A percentile compares a stretch with the other conserved stretches of the same genome.
These are phyloP conservation scores for Cryptosporidium viatorum DNA, from an alignment of 169 alveolate species.

Conservation along the genomic window DNA sequence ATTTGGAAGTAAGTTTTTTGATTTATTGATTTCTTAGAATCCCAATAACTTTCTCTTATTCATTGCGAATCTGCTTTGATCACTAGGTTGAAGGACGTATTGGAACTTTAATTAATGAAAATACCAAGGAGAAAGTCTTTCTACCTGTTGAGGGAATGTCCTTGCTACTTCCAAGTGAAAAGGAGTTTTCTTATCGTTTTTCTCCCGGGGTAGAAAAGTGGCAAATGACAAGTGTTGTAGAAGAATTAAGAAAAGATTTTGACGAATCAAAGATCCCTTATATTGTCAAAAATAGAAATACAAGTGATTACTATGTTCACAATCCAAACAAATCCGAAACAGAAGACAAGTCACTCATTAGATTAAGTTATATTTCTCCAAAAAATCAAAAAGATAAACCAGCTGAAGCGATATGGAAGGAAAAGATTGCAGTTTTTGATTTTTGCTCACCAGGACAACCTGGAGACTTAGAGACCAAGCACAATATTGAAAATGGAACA, in stretches of 20 bases:
- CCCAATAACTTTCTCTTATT: not conserved
- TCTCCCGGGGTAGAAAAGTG: conserved; percentile 63
- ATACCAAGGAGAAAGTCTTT: conserved; percentile 16
- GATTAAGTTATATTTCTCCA: conserved; percentile 56
- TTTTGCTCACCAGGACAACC: conserved; percentile 56
- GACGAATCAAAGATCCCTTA: conserved; percentile 66
- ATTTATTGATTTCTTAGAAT: not conserved
- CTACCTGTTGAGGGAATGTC: conserved; percentile 61
- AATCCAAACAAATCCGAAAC: conserved; percentile 12
- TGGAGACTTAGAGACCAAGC: conserved; percentile 25
- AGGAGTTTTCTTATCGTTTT: conserved; percentile 62
- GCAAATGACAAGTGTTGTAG: conserved; percentile 64
- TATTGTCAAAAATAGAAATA: conserved; percentile 37
- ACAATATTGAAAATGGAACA: conserved; percentile 21
- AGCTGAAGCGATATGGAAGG: conserved; percentile 62
- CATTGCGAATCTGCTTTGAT: not conserved
- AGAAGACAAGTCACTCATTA: conserved; percentile 31
- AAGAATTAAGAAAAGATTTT: conserved; percentile 45
- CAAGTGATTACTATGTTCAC: conserved; percentile 34
- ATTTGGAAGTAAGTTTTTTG: conserved; percentile 42
- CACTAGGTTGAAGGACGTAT: conserved; percentile 69
- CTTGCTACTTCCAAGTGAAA: conserved; percentile 44
- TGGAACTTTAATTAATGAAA: conserved; percentile 47
- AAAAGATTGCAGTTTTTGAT: conserved; percentile 67
- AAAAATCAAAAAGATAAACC: conserved; percentile 63